Evolutionary conservation across 768 basidiomycete genomes (phyloP), one percentile per base, ranked within the genome.

Genomic region (Russula ochroleuca): DNA sequence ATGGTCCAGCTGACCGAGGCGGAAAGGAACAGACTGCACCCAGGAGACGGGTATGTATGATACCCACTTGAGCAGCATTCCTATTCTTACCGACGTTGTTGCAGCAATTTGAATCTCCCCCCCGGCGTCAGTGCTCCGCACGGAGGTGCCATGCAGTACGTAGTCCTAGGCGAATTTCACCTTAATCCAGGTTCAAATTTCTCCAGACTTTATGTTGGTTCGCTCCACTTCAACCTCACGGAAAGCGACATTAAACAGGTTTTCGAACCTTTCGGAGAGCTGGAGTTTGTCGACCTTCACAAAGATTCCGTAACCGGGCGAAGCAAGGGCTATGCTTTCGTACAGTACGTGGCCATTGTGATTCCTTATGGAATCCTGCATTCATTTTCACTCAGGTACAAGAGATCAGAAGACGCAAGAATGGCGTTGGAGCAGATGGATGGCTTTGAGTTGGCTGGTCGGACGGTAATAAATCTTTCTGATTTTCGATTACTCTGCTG

Each of bases 361-460:
- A 11, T 43, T 43, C 17, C 14, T 35, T 55, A n/a, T 31, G 21
- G 48, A 55, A 49, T 23, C 45, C 31, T 19, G 21, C 19, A 38
- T 31, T 35, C 11, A 64, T 19, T 50, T 48, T 51, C 23, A 31
- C 40, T 47, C 62, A 94, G 92, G 74, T 95, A 94, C 74, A 92
- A 92, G 72, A 82, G 92, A 57, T 78, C 84, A n/a, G 90, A 94
- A 73, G 92, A 98, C 73, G 96, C 97, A 28, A 89, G 90, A 73
- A 95, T 95, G 87, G 97, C 97, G 28, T 76, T 99, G 49, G 94
- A 97, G 71, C 93, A 98, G 70, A 99, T 99, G 97, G 95, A 98
- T 79, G 93, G 93, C 33, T 99, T 99, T 72, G 94, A 97, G 70
- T 82, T 99, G 62, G 97, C 97, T 58, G 97, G 97, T 45, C 86